Base-by-base conservation (phyloP, 495 filamentous ascomycete genomes). In the Penicillium subrubescens region DNA sequence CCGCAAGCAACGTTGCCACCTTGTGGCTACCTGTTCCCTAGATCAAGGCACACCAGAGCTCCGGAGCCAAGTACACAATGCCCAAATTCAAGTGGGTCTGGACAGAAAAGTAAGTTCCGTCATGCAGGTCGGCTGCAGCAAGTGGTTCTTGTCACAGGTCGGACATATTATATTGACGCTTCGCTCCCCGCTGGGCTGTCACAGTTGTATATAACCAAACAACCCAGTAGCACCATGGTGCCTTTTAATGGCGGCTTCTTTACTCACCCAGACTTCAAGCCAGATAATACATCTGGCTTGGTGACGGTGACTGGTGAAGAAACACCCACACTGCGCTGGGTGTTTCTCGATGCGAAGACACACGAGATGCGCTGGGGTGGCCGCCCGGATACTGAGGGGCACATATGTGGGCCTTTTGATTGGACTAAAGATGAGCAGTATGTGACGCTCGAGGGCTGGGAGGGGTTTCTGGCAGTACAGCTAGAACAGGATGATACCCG, bases 351-450 rank as follows among this genome's bases (percentile, higher is more conserved):
- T 48, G 33, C 43, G 15, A 27, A 67, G 21, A 73, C 71, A 12
- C 58, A 70, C 31, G 65, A 73, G 44, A 52, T 75, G 65, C 60
- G 64, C 17, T 75, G 73, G 73, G 73, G 73, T 19, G 73, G 73
- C 23, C 61, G 64, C 8, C 58, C 65, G 8, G 73, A 73, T 15
- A 63, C 58, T 10, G 63, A 69, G 54, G 73, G 64, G 37, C 67
- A 75, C 34, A 25, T 70, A 4, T 66, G 67, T 67, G 73, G 73
- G n/a, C 73, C 71, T 46, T 75, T 71, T 35, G 71, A 73, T 35
- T 70, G 69, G 67, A 70, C 73, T 3, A 65, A 69, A 43, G 71
- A 74, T 25, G 69, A 72, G 35, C 64, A 66, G 25, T 69, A 60
- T 48, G 41, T 74, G 23, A 72, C 62, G 31, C 62, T 72, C n/a